phyloP scores from a whole-genome alignment of 2,329 filamentous ascomycete genomes.

The Gremmenia infestans region DNA sequence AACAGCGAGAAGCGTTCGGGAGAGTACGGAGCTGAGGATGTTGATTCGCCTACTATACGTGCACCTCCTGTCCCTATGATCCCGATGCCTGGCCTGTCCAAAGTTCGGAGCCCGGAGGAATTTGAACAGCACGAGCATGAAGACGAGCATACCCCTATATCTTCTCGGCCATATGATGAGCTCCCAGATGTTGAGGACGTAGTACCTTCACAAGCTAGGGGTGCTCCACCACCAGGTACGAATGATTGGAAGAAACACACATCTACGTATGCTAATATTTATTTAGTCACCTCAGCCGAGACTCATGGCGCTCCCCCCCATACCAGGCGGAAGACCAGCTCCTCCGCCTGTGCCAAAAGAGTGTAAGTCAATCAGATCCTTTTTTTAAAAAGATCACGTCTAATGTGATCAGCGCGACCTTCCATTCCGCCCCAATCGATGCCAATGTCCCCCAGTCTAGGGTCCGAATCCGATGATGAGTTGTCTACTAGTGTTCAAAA shows the following conservation, averaged over 20 bases:
- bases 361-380: conserved; percentile 45
- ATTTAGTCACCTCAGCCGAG: conserved; percentile 26
- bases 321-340: conserved; percentile 43
- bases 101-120: conserved; percentile 44
- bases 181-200: conserved; percentile 51
- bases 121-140: conserved; percentile 38
- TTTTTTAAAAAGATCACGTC: conserved; percentile 15
- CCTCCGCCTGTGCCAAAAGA: conserved; percentile 56
- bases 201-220: conserved; percentile 30
- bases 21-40: conserved; percentile 42
- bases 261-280: conserved; percentile 6
- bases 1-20: conserved; percentile 38
- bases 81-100: conserved; percentile 68
- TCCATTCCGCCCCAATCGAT: conserved; percentile 49
- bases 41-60: conserved; percentile 38
- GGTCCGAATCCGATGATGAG: conserved; percentile 87
- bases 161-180: conserved; percentile 39
- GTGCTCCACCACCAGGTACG: conserved; percentile 34
- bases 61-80: conserved; percentile 57
- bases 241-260: background rate
- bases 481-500: conserved; percentile 52
- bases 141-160: conserved; percentile 46
- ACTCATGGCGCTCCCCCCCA: conserved; percentile 32
- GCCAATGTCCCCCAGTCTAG: conserved; percentile 63
- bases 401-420: conserved; percentile 53